Base-by-base conservation (phyloP, 805 yeast species). In the Cyberlindnera samutprakarnensis region DNA sequence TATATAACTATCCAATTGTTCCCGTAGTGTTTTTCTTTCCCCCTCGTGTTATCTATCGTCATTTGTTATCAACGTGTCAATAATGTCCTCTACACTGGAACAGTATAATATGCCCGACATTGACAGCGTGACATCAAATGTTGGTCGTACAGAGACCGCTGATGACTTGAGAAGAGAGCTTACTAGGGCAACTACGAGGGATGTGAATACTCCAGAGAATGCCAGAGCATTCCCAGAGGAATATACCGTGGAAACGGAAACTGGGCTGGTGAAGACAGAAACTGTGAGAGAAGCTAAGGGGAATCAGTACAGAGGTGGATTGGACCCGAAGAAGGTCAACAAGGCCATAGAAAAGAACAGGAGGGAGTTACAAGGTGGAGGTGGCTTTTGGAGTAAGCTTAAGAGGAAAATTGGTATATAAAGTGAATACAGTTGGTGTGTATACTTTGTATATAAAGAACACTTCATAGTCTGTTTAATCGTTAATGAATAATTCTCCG, bases 201-300 rank as follows among this genome's bases (percentile, higher is more conserved):
- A 42, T 33, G 16, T 26, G 2, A 33, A 30, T 12, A 35, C 38
- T 4, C 46, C 44, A 4, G 16, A 10, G 12, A 34, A 31, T 17
- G 31, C 34, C 10, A 32, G 48, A 14, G 35, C 71, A 7, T 77
- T 78, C 56, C 84, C 84, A 4, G 84, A 78, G 58, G 85, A 78
- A 45, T 78, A 74, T 47, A 67, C 72, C 13, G 38, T 77, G 43
- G 85, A 78, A 55, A 77, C 85, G 1, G 65, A 62, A 23, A 76
- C 84, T 1, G 85, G 85, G 28, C 57, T 78, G 32, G 84, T 78
- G 12, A 75, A 72, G 15, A 72, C 71, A 12, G 57, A 63, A 33
- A 75, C 83, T 14, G 30, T 36, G 5, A 21, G 29, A 6, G 23
- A 28, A 15, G 35, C 31, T 12, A 32, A 30, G 18, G 36, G 30